Evolutionary conservation across 495 filamentous ascomycete species (phyloP).

Genomic region (Mytilinidion resinicola): DNA sequence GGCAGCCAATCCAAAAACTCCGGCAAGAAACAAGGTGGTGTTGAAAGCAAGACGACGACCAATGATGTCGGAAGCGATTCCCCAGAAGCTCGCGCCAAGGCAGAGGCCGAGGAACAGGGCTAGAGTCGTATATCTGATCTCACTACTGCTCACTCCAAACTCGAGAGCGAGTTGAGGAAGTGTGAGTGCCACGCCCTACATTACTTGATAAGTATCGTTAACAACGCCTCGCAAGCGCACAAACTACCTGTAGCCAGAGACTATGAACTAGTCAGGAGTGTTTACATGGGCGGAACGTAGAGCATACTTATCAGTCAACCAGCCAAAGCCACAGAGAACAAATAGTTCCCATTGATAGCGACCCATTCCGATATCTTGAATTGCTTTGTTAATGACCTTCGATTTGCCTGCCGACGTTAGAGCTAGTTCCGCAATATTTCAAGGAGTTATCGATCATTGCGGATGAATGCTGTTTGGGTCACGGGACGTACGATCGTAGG

Average conservation of each 20-base stretch:
- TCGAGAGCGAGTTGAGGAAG: neutral
- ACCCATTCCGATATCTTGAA: neutral
- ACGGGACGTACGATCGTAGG: conserved; percentile 49
- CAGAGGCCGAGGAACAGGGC: conserved; percentile 52
- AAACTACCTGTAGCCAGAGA: neutral
- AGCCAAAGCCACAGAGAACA: neutral
- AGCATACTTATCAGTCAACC: neutral
- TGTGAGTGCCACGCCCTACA: neutral
- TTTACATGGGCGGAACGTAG: neutral
- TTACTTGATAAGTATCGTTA: neutral
- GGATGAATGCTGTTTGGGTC: neutral
- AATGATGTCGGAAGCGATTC: conserved; percentile 48
- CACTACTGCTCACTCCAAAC: neutral
- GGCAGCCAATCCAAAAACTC: conserved; percentile 46
- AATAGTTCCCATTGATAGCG: neutral
- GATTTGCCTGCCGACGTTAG: conserved; percentile 40
- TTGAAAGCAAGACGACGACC: conserved; percentile 51
- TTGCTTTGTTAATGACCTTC: conserved; percentile 27
- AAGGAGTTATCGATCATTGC: too few relatives aligned
- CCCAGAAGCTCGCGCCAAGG: conserved; percentile 51
- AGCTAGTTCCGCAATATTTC: neutral
- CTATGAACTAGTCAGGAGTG: neutral
- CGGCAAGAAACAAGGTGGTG: conserved; percentile 42
- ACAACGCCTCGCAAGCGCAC: neutral
- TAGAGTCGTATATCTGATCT: conserved; percentile 38